Conservation (phyloP, 176 grass and related monocot species). For the Eremochloa ophiuroides region DNA sequence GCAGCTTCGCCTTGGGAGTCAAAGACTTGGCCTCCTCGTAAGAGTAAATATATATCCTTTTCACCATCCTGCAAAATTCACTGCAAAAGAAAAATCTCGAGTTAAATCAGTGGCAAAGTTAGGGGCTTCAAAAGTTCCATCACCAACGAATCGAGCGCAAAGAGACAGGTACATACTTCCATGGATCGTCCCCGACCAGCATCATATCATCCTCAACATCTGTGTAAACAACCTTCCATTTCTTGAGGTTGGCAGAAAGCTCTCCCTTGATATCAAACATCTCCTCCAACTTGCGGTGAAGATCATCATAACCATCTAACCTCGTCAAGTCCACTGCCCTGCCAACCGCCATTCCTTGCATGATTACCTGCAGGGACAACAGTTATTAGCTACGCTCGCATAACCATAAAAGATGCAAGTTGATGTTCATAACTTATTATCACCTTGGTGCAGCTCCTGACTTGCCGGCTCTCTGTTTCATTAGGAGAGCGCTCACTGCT, state of each 20-base stretch:
- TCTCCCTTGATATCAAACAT: constrained; percentile 87
- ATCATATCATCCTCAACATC: constrained; percentile 81
- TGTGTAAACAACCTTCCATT: constrained; percentile 75
- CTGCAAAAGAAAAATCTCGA: constrained; percentile 10
- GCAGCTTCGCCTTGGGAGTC: constrained; percentile 46
- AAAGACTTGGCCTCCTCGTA: constrained; percentile 69
- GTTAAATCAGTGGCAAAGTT: background rate
- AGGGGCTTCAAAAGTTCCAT: background rate
- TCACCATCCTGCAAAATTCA: constrained; percentile 72
- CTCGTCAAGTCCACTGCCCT: constrained; percentile 67
- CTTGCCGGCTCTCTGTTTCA: constrained; percentile 46
- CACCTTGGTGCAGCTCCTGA: constrained; percentile 86
- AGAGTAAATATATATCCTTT: constrained; percentile 76
- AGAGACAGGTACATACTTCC: constrained; percentile 42
- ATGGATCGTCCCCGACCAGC: constrained; percentile 74
- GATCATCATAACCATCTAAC: constrained; percentile 54
- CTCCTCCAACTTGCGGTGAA: constrained; percentile 55
- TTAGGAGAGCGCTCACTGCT: constrained; percentile 47
- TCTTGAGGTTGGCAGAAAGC: constrained; percentile 48
- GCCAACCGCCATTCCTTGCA: constrained; percentile 80
- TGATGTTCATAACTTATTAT: background rate
- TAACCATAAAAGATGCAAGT: background rate
- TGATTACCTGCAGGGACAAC: constrained; percentile 55
- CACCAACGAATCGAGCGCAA: background rate
- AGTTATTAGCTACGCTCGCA: background rate